A percentile compares a stretch with the other conserved stretches of the same genome.
Evolutionary conservation across 768 basidiomycete species (phyloP).

Genomic region (Royoungia palumana): DNA sequence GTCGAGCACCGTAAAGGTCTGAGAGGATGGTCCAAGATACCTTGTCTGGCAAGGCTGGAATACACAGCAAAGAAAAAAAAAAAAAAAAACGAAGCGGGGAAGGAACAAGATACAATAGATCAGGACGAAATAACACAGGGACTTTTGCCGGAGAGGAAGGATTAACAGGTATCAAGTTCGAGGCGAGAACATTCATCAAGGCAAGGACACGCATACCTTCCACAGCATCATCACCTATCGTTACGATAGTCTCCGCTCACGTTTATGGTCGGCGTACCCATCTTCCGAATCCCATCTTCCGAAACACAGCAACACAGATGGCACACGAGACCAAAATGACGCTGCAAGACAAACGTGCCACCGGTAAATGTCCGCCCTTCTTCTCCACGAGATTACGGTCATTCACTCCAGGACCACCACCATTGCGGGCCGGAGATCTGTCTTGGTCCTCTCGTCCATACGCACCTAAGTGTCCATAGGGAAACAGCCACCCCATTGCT

Average conservation of each 20-base stretch:
- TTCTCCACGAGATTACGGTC: conserved; percentile 6
- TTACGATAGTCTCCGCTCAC: conserved; percentile 1
- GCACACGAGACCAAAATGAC: conserved; percentile 28
- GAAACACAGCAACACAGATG: conserved; percentile 25
- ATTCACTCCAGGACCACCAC: background rate
- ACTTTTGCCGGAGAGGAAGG: background rate
- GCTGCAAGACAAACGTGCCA: conserved; percentile 19
- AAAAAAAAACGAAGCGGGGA: background rate
- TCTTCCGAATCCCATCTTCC: conserved; percentile 23
- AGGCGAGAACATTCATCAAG: background rate
- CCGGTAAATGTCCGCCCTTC: background rate
- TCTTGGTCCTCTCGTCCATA: background rate
- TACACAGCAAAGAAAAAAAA: background rate
- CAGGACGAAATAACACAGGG: background rate
- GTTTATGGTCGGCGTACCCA: conserved; percentile 22
- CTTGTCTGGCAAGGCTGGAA: background rate
- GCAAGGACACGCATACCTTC: background rate
- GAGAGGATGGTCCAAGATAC: background rate
- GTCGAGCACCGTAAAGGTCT: background rate
- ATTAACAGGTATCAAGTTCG: background rate
- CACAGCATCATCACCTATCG: background rate
- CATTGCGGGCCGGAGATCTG: background rate
- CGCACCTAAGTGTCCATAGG: conserved; percentile 11
- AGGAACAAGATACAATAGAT: background rate
- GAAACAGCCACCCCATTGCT: conserved; percentile 24